Conservation (phyloP, 1,284 basidiomycete genomes). For the Exsudoporus floridanus region DNA sequence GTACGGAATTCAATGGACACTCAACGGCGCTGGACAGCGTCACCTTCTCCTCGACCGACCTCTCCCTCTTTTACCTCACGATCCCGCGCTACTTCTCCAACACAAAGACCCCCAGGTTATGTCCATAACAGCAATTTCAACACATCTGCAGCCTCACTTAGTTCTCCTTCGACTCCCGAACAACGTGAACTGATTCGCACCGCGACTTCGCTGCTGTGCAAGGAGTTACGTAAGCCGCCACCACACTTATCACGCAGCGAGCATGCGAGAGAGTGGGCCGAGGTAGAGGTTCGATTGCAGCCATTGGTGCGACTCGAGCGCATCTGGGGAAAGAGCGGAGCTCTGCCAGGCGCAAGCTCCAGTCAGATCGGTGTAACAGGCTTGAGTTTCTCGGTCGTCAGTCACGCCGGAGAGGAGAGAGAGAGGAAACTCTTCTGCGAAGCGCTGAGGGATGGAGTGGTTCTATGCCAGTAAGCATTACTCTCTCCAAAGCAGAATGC, state of each 20-base stretch:
- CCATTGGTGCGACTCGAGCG: conserved; percentile 65
- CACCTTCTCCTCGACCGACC: conserved; percentile 39
- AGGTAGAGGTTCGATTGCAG: conserved; percentile 67
- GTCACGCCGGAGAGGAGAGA: conserved; percentile 63
- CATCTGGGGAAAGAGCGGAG: conserved; percentile 61
- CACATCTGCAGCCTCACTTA: conserved; percentile 54
- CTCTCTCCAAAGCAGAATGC: neutral
- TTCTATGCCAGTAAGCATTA: conserved; percentile 78
- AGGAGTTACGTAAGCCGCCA: conserved; percentile 60
- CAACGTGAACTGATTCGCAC: conserved; percentile 62
- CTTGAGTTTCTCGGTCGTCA: conserved; percentile 41
- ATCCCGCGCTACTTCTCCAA: conserved; percentile 39
- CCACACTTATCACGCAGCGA: conserved; percentile 49
- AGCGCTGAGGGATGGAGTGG: conserved; percentile 77
- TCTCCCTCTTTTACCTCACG: conserved; percentile 28
- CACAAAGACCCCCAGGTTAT: conserved; percentile 45
- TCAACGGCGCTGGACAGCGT: conserved; percentile 32
- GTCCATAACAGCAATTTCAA: conserved; percentile 52
- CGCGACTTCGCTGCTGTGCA: conserved; percentile 61
- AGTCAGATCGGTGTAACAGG: conserved; percentile 42
- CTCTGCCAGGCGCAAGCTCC: conserved; percentile 39
- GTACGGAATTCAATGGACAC: conserved; percentile 34
- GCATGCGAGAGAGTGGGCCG: conserved; percentile 59
- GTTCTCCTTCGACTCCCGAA: conserved; percentile 46
- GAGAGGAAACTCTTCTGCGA: conserved; percentile 72